Percentiles rank a stretch among this genome's conserved stretches.
These are phyloP conservation scores for Escallonia herrerae DNA, from an alignment of 129 eudicot genomes.

Conservation along the genomic window DNA sequence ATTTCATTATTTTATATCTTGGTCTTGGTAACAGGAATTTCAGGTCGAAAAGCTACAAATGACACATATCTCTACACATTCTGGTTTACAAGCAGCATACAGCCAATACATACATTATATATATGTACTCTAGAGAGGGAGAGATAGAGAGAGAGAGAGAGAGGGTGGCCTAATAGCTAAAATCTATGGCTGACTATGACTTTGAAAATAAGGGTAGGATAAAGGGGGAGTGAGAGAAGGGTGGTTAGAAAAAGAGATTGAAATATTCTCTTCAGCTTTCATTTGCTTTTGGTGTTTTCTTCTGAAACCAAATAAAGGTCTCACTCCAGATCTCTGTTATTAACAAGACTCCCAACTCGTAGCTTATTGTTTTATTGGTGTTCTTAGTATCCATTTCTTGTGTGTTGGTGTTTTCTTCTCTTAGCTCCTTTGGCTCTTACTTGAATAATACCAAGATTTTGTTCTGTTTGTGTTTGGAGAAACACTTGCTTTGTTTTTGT, in stretches of 20 bases:
- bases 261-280: slow-evolving; percentile 54
- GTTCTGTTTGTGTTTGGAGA: slow-evolving; percentile 39
- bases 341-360: slow-evolving; percentile 23
- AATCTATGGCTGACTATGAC: slow-evolving; percentile 69
- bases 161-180: slow-evolving; percentile 41
- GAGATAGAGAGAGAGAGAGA: slow-evolving; percentile 23
- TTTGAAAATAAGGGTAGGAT: slow-evolving; percentile 47
- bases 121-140: slow-evolving; percentile 10
- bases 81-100: slow-evolving; percentile 71
- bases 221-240: slow-evolving; percentile 30
- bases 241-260: slow-evolving; percentile 18
- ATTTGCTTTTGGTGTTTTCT: slow-evolving; percentile 50
- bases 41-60: slow-evolving; percentile 54
- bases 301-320: slow-evolving; percentile 44
- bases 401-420: slow-evolving; percentile 13
- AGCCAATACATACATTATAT: slow-evolving; percentile 46
- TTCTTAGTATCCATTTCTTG: slow-evolving; percentile 10
- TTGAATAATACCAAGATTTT: slow-evolving; percentile 51
- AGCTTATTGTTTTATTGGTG: slow-evolving; percentile 35
- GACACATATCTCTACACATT: slow-evolving; percentile 82
- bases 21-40: slow-evolving; percentile 49
- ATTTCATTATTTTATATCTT: slow-evolving; percentile 20
- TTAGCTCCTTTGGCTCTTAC: slow-evolving; percentile 37
- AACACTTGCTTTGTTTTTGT: slow-evolving; percentile 29
- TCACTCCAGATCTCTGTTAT: slow-evolving; percentile 45